phyloP scores from a whole-genome alignment of 805 yeast genomes.

The Barnettozyma populi region DNA sequence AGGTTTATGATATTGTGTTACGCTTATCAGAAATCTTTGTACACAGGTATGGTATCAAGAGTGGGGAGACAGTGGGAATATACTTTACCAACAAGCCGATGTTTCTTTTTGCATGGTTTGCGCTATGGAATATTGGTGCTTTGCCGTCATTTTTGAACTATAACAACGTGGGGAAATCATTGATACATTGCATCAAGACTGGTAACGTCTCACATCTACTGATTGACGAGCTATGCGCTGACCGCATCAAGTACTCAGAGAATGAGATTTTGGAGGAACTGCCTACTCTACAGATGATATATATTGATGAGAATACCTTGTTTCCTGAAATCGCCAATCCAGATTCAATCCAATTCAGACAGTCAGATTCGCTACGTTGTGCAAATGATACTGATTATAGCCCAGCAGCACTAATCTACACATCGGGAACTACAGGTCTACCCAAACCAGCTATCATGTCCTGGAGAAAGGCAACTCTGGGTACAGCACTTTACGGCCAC shows the following conservation, averaged over 20 bases:
- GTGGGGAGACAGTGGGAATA: constrained; percentile 67
- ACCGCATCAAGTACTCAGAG: constrained; percentile 46
- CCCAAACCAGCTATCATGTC: constrained; percentile 93
- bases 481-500: constrained; percentile 62
- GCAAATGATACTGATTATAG: constrained; percentile 51
- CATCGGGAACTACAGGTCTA: constrained; percentile 92
- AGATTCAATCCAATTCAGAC: constrained; percentile 45
- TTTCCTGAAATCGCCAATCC: constrained; percentile 34
- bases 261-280: constrained; percentile 31
- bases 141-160: constrained; percentile 82
- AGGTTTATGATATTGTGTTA: constrained; percentile 61
- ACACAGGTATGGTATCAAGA: constrained; percentile 55
- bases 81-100: constrained; percentile 81
- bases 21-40: constrained; percentile 61
- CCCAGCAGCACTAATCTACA: constrained; percentile 71
- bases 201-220: constrained; percentile 62
- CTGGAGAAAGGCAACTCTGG: constrained; percentile 79
- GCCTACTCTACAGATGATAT: constrained; percentile 40
- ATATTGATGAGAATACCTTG: constrained; percentile 47
- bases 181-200: constrained; percentile 73
- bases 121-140: constrained; percentile 90
- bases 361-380: constrained; percentile 52
- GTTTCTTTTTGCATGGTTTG: constrained; percentile 74
- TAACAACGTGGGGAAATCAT: constrained; percentile 66
- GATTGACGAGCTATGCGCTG: constrained; percentile 66